Conservation (phyloP, 805 yeast species). For the Saccharomycopsis fodiens region DNA sequence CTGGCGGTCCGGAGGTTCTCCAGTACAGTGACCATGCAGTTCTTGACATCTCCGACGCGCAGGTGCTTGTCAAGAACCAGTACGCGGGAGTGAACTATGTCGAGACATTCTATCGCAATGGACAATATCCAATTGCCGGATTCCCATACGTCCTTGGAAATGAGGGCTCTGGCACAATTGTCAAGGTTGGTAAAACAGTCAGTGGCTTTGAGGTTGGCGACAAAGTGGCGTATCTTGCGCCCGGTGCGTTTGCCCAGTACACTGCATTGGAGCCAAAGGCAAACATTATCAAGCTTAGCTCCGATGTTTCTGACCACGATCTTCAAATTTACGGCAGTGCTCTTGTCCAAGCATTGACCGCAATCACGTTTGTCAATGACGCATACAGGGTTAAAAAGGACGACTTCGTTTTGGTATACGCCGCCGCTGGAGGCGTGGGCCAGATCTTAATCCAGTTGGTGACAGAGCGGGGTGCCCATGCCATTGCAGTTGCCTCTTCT, state of each 20-base stretch:
- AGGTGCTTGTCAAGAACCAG: conserved; percentile 63
- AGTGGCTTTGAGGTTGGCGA: conserved; percentile 57
- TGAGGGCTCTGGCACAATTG: conserved; percentile 67
- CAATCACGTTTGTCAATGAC: conserved; percentile 59
- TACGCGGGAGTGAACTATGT: conserved; percentile 79
- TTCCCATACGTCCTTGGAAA: conserved; percentile 64
- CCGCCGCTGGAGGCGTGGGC: conserved; percentile 97
- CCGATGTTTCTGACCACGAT: conserved; percentile 38
- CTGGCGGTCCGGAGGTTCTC: conserved; percentile 53
- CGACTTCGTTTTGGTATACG: conserved; percentile 72
- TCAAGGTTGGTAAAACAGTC: conserved; percentile 54
- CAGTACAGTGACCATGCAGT: conserved; percentile 46
- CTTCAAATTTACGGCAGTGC: conserved; percentile 53
- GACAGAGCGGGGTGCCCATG: conserved; percentile 59
- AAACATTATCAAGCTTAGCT: conserved; percentile 42
- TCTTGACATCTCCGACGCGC: conserved; percentile 47
- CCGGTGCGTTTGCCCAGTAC: conserved; percentile 65
- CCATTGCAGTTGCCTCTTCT: conserved; percentile 79
- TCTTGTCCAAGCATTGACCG: conserved; percentile 71
- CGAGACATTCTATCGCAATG: conserved; percentile 76
- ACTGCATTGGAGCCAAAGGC: conserved; percentile 37
- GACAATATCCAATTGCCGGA: conserved; percentile 52
- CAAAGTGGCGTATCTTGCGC: conserved; percentile 49
- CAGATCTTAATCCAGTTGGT: conserved; percentile 60
- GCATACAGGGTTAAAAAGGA: conserved; percentile 60